Base-by-base conservation (phyloP, 495 filamentous ascomycete genomes). In the Aspergillus heteromorphus region DNA sequence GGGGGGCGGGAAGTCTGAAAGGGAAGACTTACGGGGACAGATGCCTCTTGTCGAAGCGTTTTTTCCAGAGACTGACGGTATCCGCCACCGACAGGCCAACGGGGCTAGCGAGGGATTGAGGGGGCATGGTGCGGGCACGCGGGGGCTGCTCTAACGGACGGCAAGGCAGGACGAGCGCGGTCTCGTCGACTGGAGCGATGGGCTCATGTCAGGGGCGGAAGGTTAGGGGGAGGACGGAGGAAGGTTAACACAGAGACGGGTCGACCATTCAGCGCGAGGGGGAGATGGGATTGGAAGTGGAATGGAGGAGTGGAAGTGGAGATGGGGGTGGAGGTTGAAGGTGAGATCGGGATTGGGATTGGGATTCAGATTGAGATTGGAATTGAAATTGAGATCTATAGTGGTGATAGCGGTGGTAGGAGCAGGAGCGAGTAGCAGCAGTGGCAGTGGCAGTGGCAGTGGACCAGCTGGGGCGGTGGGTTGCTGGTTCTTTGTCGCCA, bases 141-240 rank as follows among this genome's bases (percentile, higher is more conserved):
- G 60, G 53, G 41, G 49, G 31, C 47, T 53, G 53, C 18, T 56
- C 34, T 38, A 29, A 56, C 54, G n/a, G 51, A 31, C 48, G 55
- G 51, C 54, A 43, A 51, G 40, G 49, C 55, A 57, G 57, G 60
- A 60, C 57, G 51, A 64, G 48, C 48, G 49, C 52, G 25, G 52
- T 60, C 61, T 64, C 58, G 55, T 58, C 59, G 49, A 58, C 53
- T 55, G 54, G 45, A 41, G 56, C 54, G 49, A 62, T 27, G 53
- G 42, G 49, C 6, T 58, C 64, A 65, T 65, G 55, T 60, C 63
- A 65, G 57, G 63, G 54, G 54, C n/a, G 30, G 40, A 40, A 29
- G 47, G 23, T 41, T 34, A 19, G n/a, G 41, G 38, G 45, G 14
- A 21, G 27, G 27, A 53, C 30, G 48, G 41, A 45, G 40, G 40